Conservation (phyloP, 2,329 filamentous ascomycete species). For the Aspergillus candidus region DNA sequence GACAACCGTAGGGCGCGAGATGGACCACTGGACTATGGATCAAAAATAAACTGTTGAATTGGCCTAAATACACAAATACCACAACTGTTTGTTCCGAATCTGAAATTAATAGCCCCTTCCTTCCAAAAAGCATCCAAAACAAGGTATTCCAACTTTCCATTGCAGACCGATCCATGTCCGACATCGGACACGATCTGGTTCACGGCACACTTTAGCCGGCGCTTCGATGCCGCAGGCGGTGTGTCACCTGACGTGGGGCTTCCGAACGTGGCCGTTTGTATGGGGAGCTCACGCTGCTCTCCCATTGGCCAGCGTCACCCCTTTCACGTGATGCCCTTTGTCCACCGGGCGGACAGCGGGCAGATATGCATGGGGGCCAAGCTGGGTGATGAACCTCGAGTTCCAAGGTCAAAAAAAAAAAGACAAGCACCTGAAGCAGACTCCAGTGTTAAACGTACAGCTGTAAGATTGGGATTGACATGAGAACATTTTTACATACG, state of each 20-base stretch:
- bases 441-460: neutral
- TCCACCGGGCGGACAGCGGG: slow-evolving; percentile 2
- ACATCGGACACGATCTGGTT: slow-evolving; percentile 7
- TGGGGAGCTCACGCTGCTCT: neutral
- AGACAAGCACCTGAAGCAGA: neutral
- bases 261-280: neutral
- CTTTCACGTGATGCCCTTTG: slow-evolving; percentile 7
- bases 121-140: slow-evolving; percentile 1
- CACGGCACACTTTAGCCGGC: slow-evolving; percentile 2
- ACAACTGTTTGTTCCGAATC: too few relatives aligned
- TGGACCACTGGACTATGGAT: neutral
- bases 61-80: too few relatives aligned
- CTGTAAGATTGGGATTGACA: too few relatives aligned
- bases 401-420: neutral
- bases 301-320: neutral
- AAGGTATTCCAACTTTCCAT: slow-evolving; percentile 1
- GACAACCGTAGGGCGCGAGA: too few relatives aligned
- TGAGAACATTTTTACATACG: too few relatives aligned
- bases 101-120: too few relatives aligned
- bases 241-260: slow-evolving; percentile 1
- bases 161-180: slow-evolving; percentile 7
- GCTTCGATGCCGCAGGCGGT: slow-evolving; percentile 6
- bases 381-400: slow-evolving; percentile 1
- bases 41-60: neutral
- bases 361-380: slow-evolving; percentile 1